phyloP scores from a whole-genome alignment of 148 eudicot genomes.

The Linanthus parryae region DNA sequence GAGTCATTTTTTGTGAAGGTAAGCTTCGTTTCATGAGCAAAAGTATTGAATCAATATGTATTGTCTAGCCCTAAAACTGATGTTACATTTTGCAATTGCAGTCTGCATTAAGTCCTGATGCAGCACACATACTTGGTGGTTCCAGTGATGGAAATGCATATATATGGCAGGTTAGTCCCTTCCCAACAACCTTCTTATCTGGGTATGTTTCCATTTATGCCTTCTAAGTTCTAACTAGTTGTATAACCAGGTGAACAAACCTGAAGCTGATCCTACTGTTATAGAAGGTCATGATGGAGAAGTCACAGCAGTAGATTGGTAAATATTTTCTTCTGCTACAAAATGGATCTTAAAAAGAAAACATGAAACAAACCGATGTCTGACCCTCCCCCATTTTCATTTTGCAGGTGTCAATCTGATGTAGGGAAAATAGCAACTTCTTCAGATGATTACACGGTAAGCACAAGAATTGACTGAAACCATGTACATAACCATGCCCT shows the following conservation, averaged over 20 bases:
- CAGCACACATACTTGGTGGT: constrained; percentile 77
- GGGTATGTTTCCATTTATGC: constrained; percentile 1
- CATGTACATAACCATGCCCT: background rate
- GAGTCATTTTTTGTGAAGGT: constrained; percentile 85
- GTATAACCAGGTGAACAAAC: constrained; percentile 59
- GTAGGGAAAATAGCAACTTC: constrained; percentile 80
- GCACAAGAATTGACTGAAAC: constrained; percentile 3
- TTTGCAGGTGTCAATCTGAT: constrained; percentile 63
- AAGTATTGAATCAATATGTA: background rate
- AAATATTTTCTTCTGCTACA: too few species aligned
- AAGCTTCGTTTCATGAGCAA: constrained; percentile 8
- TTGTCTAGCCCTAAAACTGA: constrained; percentile 2
- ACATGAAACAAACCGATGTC: too few species aligned
- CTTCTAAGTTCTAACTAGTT: constrained; percentile 1
- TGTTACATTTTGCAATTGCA: constrained; percentile 25
- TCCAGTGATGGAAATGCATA: constrained; percentile 85
- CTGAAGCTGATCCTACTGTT: constrained; percentile 50
- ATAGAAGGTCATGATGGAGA: constrained; percentile 76
- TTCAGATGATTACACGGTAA: constrained; percentile 89
- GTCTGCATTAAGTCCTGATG: constrained; percentile 91
- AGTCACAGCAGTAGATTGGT: constrained; percentile 94
- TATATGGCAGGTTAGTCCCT: constrained; percentile 75
- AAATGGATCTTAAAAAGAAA: too few species aligned
- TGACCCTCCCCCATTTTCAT: constrained; percentile 6
- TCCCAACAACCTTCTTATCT: background rate